A percentile compares a stretch with the other conserved stretches of the same genome.
Conservation (phyloP, 1,284 basidiomycete genomes). For the Papiliotrema fonsecae region DNA sequence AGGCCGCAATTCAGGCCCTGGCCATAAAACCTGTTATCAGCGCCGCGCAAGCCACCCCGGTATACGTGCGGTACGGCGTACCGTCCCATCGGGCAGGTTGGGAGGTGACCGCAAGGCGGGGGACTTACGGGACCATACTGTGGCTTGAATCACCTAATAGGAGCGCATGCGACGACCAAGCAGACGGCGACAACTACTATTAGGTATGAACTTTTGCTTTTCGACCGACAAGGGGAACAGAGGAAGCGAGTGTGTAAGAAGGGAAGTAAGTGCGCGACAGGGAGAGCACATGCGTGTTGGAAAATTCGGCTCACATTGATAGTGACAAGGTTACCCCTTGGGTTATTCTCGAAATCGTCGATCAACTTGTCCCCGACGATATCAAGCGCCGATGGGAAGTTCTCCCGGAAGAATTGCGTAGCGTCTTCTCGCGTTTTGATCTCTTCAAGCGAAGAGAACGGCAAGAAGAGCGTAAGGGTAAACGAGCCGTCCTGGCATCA, state of each 20-base stretch:
- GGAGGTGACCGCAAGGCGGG: no score
- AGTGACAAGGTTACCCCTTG: conserved; percentile 81
- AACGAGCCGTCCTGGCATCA: conserved; percentile 48
- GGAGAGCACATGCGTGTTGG: background rate
- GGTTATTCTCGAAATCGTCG: conserved; percentile 72
- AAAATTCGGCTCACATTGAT: conserved; percentile 63
- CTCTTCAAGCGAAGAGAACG: conserved; percentile 68
- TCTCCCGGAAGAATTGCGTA: conserved; percentile 68
- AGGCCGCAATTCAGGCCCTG: conserved; percentile 97
- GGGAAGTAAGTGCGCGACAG: no score
- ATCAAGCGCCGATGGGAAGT: conserved; percentile 82
- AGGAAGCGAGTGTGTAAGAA: no score
- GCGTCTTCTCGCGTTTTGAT: conserved; percentile 60
- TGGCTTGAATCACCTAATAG: conserved; percentile 93
- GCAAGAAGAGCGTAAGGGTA: conserved; percentile 80
- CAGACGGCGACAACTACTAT: conserved; percentile 72
- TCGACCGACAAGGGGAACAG: no score
- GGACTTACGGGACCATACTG: conserved; percentile 67
- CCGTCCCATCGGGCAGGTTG: no score
- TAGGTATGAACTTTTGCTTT: background rate
- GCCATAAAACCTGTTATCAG: conserved; percentile 82
- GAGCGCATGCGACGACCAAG: conserved; percentile 81
- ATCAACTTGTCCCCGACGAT: conserved; percentile 78
- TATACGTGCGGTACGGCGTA: no score
- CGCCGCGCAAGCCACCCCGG: no score